Percentiles rank a stretch among this genome's conserved stretches.
Evolutionary conservation across 2,329 filamentous ascomycete species (phyloP).

Genomic region (Aaosphaeria arxii): DNA sequence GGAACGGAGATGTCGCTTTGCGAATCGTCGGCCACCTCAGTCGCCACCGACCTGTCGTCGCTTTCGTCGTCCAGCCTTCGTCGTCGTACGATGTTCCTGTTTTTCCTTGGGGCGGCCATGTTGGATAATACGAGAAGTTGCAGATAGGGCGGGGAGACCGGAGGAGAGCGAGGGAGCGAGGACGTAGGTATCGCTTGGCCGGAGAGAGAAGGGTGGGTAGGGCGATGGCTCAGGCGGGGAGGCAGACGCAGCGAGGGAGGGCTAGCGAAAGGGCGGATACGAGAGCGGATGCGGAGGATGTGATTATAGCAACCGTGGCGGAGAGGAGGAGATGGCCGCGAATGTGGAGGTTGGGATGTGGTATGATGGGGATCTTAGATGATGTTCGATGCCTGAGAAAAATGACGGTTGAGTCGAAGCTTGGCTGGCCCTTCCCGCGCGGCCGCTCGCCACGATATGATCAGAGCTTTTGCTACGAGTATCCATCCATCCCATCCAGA

Average conservation of each 20-base stretch:
- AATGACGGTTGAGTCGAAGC: constrained; percentile 14
- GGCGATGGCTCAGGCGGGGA: constrained; percentile 15
- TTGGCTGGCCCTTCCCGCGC: background rate
- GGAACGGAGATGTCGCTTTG: constrained; percentile 60
- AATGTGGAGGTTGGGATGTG: background rate
- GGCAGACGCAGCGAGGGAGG: constrained; percentile 7
- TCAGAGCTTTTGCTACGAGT: background rate
- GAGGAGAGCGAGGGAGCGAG: constrained; percentile 5
- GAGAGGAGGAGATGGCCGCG: background rate
- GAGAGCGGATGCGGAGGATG: constrained; percentile 11
- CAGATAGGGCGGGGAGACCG: constrained; percentile 8
- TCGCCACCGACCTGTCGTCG: constrained; percentile 42
- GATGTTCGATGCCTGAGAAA: constrained; percentile 36
- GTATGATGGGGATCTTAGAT: constrained; percentile 13
- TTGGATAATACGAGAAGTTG: constrained; percentile 5
- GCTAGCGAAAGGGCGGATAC: constrained; percentile 23
- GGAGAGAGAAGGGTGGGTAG: constrained; percentile 4
- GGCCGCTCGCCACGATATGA: background rate
- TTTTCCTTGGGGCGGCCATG: constrained; percentile 38
- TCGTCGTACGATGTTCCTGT: constrained; percentile 35
- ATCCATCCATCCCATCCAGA: too few species aligned
- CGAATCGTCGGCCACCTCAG: constrained; percentile 58
- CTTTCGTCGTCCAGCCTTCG: constrained; percentile 39
- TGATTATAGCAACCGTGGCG: constrained; percentile 9
- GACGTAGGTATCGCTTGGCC: constrained; percentile 17